These are phyloP conservation scores for Peniophora sp. DNA, from an alignment of 1,284 basidiomycete species.

Conservation along the genomic window DNA sequence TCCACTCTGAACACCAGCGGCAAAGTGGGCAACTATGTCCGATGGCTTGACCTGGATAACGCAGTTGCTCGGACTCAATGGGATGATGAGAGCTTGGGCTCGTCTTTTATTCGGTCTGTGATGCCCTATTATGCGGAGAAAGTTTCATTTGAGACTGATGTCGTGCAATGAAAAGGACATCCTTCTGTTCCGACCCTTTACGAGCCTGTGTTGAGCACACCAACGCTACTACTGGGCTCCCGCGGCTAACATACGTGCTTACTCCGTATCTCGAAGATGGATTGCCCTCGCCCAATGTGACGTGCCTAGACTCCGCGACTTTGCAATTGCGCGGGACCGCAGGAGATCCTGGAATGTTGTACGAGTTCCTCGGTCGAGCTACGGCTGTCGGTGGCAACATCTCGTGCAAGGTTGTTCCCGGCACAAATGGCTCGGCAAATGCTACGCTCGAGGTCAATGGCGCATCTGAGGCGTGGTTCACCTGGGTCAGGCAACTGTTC, in stretches of 20 bases:
- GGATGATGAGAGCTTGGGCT: conserved; percentile 36
- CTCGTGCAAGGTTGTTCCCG: conserved; percentile 25
- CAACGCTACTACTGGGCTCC: conserved; percentile 25
- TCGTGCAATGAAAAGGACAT: conserved; percentile 37
- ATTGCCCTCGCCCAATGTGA: conserved; percentile 49
- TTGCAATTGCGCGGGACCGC: conserved; percentile 49
- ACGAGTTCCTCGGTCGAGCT: conserved; percentile 55
- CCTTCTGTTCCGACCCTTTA: conserved; percentile 62
- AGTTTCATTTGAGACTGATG: too few species aligned
- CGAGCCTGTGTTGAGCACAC: conserved; percentile 53
- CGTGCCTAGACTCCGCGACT: conserved; percentile 50
- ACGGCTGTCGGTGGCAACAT: conserved; percentile 19
- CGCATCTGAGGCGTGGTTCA: conserved; percentile 46
- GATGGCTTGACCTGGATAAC: conserved; percentile 65
- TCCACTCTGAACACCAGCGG: conserved; percentile 38
- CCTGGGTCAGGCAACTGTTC: conserved; percentile 33
- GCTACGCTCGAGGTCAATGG: conserved; percentile 44
- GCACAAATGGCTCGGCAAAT: conserved; percentile 22
- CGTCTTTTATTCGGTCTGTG: conserved; percentile 36
- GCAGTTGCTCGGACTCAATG: conserved; percentile 51
- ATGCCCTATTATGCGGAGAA: neutral
- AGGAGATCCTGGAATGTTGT: conserved; percentile 52
- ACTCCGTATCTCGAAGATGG: conserved; percentile 35
- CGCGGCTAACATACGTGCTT: conserved; percentile 47
- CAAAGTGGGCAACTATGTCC: conserved; percentile 38